A percentile compares a stretch with the other conserved stretches of the same genome.
Conservation (phyloP, 495 filamentous ascomycete species). For the Trichoderma gamsii region DNA sequence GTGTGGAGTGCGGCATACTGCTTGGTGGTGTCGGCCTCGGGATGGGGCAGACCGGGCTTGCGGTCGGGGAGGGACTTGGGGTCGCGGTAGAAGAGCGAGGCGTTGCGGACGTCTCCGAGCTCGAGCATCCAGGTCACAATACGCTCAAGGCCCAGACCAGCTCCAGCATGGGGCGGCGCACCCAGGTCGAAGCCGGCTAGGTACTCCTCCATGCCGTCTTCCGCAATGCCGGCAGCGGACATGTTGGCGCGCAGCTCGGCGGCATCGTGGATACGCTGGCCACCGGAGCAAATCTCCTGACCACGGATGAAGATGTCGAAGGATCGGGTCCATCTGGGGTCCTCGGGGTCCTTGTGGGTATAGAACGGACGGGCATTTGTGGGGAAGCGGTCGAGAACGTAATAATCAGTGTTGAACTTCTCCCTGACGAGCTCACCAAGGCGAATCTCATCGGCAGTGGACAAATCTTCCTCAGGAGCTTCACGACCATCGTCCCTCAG, state of each 20-base stretch:
- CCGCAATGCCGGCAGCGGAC: slow-evolving; percentile 67
- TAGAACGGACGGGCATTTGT: slow-evolving; percentile 81
- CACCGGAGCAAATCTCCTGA: slow-evolving; percentile 87
- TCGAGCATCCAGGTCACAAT: slow-evolving; percentile 77
- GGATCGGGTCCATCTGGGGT: slow-evolving; percentile 73
- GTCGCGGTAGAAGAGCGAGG: slow-evolving; percentile 77
- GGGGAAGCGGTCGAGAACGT: slow-evolving; percentile 92
- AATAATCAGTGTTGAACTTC: slow-evolving; percentile 85
- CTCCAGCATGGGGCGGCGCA: slow-evolving; percentile 83
- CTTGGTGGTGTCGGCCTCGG: slow-evolving; percentile 67
- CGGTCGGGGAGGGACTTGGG: slow-evolving; percentile 69
- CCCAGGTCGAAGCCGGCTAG: slow-evolving; percentile 83
- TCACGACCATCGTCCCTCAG: slow-evolving; percentile 76
- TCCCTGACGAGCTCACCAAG: slow-evolving; percentile 77
- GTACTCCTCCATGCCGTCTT: slow-evolving; percentile 75
- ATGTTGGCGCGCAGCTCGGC: slow-evolving; percentile 69
- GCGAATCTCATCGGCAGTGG: slow-evolving; percentile 80
- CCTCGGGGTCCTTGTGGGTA: slow-evolving; percentile 78
- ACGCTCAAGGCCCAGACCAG: slow-evolving; percentile 84
- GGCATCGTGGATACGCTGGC: slow-evolving; percentile 84
- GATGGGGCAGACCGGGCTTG: slow-evolving; percentile 53
- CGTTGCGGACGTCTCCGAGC: slow-evolving; percentile 82
- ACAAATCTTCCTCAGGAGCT: slow-evolving; percentile 67
- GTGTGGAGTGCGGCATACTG: slow-evolving; percentile 49
- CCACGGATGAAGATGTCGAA: slow-evolving; percentile 95